Evolutionary conservation across 2,329 filamentous ascomycete genomes (phyloP).

Genomic region (Aspergillus sp.): DNA sequence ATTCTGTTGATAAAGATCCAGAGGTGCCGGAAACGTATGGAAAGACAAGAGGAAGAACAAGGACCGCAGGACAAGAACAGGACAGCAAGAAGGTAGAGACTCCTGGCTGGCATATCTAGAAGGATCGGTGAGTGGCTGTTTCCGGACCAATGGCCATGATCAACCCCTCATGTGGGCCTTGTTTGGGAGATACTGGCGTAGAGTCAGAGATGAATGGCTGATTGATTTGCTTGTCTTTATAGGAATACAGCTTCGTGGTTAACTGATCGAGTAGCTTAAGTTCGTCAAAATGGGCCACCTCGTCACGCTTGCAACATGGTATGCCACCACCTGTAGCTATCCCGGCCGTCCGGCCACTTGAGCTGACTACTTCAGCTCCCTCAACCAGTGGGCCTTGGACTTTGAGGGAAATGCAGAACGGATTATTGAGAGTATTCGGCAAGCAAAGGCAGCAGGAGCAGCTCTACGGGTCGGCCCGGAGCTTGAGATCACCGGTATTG

Average conservation of each 20-base stretch:
- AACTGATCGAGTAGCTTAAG: too few relatives aligned
- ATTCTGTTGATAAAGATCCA: constrained; percentile 1
- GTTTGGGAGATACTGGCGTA: neutral
- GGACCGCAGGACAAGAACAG: neutral
- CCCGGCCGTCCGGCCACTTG: neutral
- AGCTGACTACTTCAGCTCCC: constrained; percentile 13
- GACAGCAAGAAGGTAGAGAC: neutral
- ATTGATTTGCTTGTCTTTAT: neutral
- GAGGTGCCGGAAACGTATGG: too few relatives aligned
- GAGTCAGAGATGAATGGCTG: neutral
- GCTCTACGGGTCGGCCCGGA: constrained; percentile 53
- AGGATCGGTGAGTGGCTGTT: too few relatives aligned
- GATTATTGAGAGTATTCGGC: constrained; percentile 54
- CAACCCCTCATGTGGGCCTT: neutral
- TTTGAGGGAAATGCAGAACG: constrained; percentile 56
- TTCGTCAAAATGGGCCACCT: constrained; percentile 30
- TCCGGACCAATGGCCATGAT: too few relatives aligned
- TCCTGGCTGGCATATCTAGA: too few relatives aligned
- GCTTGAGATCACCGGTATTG: constrained; percentile 45
- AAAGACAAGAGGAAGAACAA: neutral
- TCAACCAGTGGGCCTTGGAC: constrained; percentile 49
- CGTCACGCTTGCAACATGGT: constrained; percentile 39
- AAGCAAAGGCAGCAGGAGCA: constrained; percentile 55
- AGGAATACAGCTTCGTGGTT: too few relatives aligned
- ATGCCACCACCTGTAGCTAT: constrained; percentile 3